Evolutionary conservation across 768 basidiomycete genomes (phyloP).

Genomic region (Tubosaeta sp.): DNA sequence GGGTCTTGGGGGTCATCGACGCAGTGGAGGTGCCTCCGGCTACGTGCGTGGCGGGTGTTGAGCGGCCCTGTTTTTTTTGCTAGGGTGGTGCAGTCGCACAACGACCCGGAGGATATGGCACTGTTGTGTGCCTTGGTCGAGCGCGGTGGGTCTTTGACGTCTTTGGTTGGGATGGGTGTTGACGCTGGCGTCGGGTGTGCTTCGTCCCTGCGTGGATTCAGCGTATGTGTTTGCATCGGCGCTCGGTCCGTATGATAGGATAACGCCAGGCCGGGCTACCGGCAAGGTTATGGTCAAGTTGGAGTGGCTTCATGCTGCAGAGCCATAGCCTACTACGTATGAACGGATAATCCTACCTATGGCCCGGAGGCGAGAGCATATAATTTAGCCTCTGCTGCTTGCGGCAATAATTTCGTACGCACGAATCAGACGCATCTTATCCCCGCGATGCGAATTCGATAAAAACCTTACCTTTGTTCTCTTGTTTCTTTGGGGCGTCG

Average conservation of each 20-base stretch:
- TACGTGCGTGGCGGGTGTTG: not conserved
- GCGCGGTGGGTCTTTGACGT: constrained; percentile 33
- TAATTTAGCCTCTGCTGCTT: too few species aligned
- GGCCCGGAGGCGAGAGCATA: too few species aligned
- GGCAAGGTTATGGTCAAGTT: constrained; percentile 67
- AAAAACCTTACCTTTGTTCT: too few species aligned
- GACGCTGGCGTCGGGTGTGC: constrained; percentile 28
- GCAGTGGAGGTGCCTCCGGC: constrained; percentile 39
- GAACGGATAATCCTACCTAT: too few species aligned
- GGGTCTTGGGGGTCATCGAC: constrained; percentile 53
- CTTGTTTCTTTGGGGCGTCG: constrained; percentile 23
- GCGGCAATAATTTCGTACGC: too few species aligned
- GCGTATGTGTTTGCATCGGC: constrained; percentile 53
- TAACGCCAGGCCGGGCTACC: constrained; percentile 50
- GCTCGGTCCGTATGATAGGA: constrained; percentile 56
- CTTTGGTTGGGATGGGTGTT: not conserved
- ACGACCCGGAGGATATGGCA: constrained; percentile 34
- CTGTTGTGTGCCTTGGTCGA: constrained; percentile 35
- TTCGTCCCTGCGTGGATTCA: constrained; percentile 58
- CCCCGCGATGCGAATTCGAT: too few species aligned
- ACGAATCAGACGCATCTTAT: too few species aligned
- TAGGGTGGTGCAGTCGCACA: constrained; percentile 28
- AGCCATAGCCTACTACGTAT: too few species aligned
- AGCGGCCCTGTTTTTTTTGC: not conserved
- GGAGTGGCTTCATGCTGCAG: constrained; percentile 16